Conservation (phyloP, 2,329 filamentous ascomycete species). For the Macroventuria anomochaeta region DNA sequence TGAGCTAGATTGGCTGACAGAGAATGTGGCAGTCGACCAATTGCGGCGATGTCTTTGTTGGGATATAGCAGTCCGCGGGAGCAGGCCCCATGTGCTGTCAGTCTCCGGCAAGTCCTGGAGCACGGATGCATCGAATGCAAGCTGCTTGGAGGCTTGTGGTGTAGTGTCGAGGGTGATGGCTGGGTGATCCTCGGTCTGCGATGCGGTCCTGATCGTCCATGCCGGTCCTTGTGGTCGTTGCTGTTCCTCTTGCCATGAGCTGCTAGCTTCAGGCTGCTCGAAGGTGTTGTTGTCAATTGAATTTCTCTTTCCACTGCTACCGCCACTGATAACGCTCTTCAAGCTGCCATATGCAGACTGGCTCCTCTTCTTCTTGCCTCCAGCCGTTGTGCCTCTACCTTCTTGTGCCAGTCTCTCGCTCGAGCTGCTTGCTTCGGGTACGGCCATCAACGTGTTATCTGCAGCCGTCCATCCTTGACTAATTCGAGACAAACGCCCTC, state of each 20-base stretch:
- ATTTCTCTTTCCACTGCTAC: constrained; percentile 42
- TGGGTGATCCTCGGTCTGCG: constrained; percentile 35
- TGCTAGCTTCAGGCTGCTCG: constrained; percentile 25
- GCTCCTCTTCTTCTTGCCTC: constrained; percentile 39
- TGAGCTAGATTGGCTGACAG: constrained; percentile 9
- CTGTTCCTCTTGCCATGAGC: constrained; percentile 16
- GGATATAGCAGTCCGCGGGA: constrained; percentile 19
- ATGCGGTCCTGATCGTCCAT: constrained; percentile 38
- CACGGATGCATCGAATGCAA: constrained; percentile 43
- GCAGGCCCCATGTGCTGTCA: constrained; percentile 12
- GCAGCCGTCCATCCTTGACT: constrained; percentile 44
- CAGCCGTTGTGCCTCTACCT: constrained; percentile 21
- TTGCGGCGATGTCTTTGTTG: constrained; percentile 33
- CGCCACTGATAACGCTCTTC: constrained; percentile 49
- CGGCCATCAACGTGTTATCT: constrained; percentile 53
- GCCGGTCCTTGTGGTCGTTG: constrained; percentile 29
- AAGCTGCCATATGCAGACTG: constrained; percentile 48
- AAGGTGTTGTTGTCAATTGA: constrained; percentile 30
- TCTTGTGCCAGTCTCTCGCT: constrained; percentile 50
- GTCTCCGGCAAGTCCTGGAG: constrained; percentile 30
- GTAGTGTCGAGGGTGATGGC: constrained; percentile 42
- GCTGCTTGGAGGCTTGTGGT: constrained; percentile 45
- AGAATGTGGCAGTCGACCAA: constrained; percentile 31
- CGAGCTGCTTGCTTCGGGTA: constrained; percentile 57
- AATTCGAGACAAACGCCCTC: constrained; percentile 40